Percentiles rank a stretch among this genome's conserved stretches.
phyloP scores from a whole-genome alignment of 2,329 filamentous ascomycete genomes.

The Colletotrichum liriopes region DNA sequence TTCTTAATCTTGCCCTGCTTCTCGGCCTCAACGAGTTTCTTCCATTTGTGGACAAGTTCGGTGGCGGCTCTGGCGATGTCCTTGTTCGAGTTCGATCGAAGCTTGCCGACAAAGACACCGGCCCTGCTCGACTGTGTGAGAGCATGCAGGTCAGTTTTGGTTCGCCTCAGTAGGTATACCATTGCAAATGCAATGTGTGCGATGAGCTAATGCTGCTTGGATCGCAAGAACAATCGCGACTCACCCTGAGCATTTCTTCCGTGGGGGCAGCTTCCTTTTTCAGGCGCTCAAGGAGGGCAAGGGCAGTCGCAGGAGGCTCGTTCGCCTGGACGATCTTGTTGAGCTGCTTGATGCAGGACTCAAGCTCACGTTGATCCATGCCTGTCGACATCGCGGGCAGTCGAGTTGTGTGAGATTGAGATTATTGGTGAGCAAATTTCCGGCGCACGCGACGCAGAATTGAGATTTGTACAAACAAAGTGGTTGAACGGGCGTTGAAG shows the following conservation, averaged over 20 bases:
- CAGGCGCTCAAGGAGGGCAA: slow-evolving; percentile 82
- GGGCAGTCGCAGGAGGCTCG: slow-evolving; percentile 80
- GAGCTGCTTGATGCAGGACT: slow-evolving; percentile 82
- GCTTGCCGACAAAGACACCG: slow-evolving; percentile 89
- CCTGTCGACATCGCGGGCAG: slow-evolving; percentile 38
- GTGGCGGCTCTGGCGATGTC: slow-evolving; percentile 83
- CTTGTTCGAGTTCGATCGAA: slow-evolving; percentile 83
- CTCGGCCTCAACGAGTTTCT: slow-evolving; percentile 80
- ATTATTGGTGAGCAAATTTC: not conserved
- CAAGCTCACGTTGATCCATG: slow-evolving; percentile 89
- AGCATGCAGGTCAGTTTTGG: slow-evolving; percentile 33
- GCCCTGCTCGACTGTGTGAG: slow-evolving; percentile 81
- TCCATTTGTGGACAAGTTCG: slow-evolving; percentile 92
- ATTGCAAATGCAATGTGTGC: slow-evolving; percentile 4
- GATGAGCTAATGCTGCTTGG: not conserved
- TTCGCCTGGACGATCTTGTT: slow-evolving; percentile 83
- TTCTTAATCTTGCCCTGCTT: slow-evolving; percentile 63
- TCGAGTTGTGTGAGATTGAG: not conserved
- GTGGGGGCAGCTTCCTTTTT: slow-evolving; percentile 87
- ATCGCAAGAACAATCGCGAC: slow-evolving; percentile 48
- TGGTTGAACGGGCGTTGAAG: slow-evolving; percentile 19
- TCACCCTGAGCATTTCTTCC: slow-evolving; percentile 88
- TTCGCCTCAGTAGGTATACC: not conserved
- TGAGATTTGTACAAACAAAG: not conserved
- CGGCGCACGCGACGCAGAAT: slow-evolving; percentile 15